Evolutionary conservation across 306 rosid species (phyloP).

Genomic region (Phaseolus lunatus): DNA sequence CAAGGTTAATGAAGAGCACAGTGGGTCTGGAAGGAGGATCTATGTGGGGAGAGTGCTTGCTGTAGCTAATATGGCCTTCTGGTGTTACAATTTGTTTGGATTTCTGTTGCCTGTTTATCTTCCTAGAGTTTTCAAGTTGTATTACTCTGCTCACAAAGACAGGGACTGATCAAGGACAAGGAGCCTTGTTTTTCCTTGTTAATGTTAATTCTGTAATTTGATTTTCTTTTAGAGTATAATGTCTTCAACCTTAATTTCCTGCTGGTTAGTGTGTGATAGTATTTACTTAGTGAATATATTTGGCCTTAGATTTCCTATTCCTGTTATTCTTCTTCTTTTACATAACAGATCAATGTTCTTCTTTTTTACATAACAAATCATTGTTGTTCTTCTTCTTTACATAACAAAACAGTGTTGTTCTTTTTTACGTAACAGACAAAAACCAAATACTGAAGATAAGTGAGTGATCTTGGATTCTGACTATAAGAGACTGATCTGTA

Average conservation of each 20-base stretch:
- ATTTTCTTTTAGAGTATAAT: slow-evolving; percentile 32
- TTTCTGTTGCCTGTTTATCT: slow-evolving; percentile 90
- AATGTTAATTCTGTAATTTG: neutral
- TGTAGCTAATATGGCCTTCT: slow-evolving; percentile 80
- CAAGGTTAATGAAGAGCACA: slow-evolving; percentile 48
- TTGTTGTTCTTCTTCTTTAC: no score
- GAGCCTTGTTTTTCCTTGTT: neutral
- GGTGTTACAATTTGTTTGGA: slow-evolving; percentile 93
- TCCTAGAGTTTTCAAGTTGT: slow-evolving; percentile 78
- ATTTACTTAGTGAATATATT: slow-evolving; percentile 19
- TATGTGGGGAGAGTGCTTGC: slow-evolving; percentile 77
- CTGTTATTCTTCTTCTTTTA: neutral
- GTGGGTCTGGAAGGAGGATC: slow-evolving; percentile 63
- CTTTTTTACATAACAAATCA: no score
- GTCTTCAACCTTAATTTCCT: slow-evolving; percentile 39
- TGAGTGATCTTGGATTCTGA: no score
- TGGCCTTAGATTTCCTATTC: neutral
- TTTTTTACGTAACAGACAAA: no score
- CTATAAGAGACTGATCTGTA: no score
- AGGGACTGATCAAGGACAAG: slow-evolving; percentile 44
- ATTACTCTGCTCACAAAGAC: slow-evolving; percentile 58
- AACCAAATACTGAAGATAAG: no score
- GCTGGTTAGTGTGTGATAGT: slow-evolving; percentile 1
- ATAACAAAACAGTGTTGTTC: no score
- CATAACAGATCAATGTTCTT: neutral